Base-by-base conservation (phyloP, 495 filamentous ascomycete genomes). In the Aspergillus mulundensis region DNA sequence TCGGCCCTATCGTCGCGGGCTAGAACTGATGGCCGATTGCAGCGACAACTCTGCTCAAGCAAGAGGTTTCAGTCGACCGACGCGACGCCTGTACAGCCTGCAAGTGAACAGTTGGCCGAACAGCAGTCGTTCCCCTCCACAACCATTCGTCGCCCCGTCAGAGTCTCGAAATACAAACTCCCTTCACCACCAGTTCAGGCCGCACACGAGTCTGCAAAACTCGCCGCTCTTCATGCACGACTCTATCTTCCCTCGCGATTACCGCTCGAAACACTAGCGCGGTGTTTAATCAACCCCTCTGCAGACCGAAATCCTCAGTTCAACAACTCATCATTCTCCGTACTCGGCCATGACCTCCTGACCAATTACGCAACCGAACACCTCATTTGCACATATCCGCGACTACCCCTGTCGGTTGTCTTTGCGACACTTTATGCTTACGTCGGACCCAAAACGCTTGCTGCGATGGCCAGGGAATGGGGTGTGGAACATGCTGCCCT, bases 191-290 rank as follows among this genome's bases (percentile, higher is more conserved):
- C 79, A 53, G 82, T 86, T 55, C 76, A 81, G 60, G 77, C 77
- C 58, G 87, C 91, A n/a, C 69, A 78, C 51, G 65, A 74, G 56
- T 97, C 94, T 50, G 86, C 93, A 53, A 96, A 96, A 76, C 88
- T 98, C 65, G 84, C 92, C 59, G 91, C 94, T 54, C 85, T 98
- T 30, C 92, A 96, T 72, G 87, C 91, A 65, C 91, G 94, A 65
- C 86, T 98, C 45, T 84, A 84, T 50, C 85, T 98, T 56, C 85
- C 92, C 28, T 77, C 82, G 32, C 86, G 85, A 69, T 79, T 97
- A 60, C 95, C 94, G 7, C 73, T 95, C 30, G 80, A 95, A 69
- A 90, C 87, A 1, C 85, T 98, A 50, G 91, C 90, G 53, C 85
- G 94, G 38, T 82, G 89, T 46, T 83, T 98, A 47, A 83, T 97